phyloP scores from a whole-genome alignment of 768 basidiomycete genomes.

The Clitopilus hobsonii region DNA sequence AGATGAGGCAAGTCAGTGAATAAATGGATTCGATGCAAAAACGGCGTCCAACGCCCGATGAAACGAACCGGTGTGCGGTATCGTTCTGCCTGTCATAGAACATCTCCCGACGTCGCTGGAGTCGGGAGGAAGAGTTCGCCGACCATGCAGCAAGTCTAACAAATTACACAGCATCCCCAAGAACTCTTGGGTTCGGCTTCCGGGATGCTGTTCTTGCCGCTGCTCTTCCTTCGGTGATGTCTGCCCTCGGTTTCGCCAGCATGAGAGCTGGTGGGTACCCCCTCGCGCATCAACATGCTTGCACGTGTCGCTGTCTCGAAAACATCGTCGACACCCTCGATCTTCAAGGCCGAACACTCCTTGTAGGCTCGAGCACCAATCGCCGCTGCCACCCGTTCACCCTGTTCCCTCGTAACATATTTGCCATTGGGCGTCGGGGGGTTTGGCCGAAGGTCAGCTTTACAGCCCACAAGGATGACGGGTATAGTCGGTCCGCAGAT shows the following conservation, averaged over 20 bases:
- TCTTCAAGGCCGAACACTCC: slow-evolving; percentile 88
- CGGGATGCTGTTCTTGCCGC: slow-evolving; percentile 35
- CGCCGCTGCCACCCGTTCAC: slow-evolving; percentile 71
- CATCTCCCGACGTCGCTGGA: not conserved
- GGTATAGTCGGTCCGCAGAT: slow-evolving; percentile 93
- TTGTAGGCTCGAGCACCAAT: slow-evolving; percentile 95
- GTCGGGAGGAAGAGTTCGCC: not conserved
- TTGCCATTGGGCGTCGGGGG: slow-evolving; percentile 36
- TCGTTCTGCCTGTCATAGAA: not conserved
- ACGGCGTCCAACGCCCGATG: not conserved
- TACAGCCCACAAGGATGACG: slow-evolving; percentile 94
- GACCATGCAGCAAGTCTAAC: slow-evolving; percentile 32
- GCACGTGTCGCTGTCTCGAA: slow-evolving; percentile 97
- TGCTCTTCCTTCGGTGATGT: slow-evolving; percentile 52
- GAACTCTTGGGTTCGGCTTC: slow-evolving; percentile 47
- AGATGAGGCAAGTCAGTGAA: not conserved
- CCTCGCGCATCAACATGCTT: slow-evolving; percentile 93
- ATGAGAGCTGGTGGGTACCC: slow-evolving; percentile 48
- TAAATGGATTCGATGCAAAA: not conserved
- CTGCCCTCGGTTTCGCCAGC: slow-evolving; percentile 29
- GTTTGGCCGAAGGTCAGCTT: slow-evolving; percentile 82
- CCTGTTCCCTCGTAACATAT: slow-evolving; percentile 75
- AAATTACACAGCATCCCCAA: slow-evolving; percentile 71
- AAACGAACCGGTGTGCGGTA: not conserved
- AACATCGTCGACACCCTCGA: slow-evolving; percentile 93